Evolutionary conservation across 495 filamentous ascomycete genomes (phyloP).

Genomic region (Lasiosphaeria hispida): DNA sequence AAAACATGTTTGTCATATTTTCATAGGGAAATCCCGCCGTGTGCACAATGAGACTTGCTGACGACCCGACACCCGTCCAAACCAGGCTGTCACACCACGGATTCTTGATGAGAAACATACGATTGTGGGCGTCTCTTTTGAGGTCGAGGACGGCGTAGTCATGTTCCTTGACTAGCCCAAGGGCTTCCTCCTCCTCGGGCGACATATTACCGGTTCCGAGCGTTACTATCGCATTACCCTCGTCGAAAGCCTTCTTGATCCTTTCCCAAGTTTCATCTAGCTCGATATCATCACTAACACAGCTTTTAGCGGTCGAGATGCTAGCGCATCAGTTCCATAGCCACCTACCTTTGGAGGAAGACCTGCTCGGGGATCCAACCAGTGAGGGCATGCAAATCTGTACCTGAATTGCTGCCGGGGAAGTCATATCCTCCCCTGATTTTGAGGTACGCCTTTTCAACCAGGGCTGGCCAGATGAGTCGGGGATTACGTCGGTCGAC

Average conservation of each 20-base stretch:
- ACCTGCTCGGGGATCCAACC: slow-evolving; percentile 98
- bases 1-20: slow-evolving; percentile 69
- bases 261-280: slow-evolving; percentile 72
- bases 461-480: slow-evolving; percentile 84
- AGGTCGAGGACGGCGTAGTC: slow-evolving; percentile 91
- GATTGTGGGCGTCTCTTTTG: slow-evolving; percentile 55
- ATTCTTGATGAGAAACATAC: slow-evolving; percentile 83
- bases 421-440: slow-evolving; percentile 96
- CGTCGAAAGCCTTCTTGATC: slow-evolving; percentile 69
- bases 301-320: slow-evolving; percentile 18
- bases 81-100: slow-evolving; percentile 83
- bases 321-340: background rate
- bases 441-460: slow-evolving; percentile 98
- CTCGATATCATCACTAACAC: slow-evolving; percentile 62
- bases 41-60: slow-evolving; percentile 26
- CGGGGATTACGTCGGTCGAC: slow-evolving; percentile 75
- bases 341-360: slow-evolving; percentile 67
- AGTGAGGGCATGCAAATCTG: slow-evolving; percentile 84
- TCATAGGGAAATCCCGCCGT: slow-evolving; percentile 21
- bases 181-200: slow-evolving; percentile 65
- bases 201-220: slow-evolving; percentile 83
- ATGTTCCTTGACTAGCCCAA: slow-evolving; percentile 85
- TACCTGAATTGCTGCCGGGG: slow-evolving; percentile 96
- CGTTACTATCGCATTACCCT: slow-evolving; percentile 82
- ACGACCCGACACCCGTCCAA: slow-evolving; percentile 50